phyloP scores from a whole-genome alignment of 2,329 filamentous ascomycete species.

The Colletotrichum sp. region DNA sequence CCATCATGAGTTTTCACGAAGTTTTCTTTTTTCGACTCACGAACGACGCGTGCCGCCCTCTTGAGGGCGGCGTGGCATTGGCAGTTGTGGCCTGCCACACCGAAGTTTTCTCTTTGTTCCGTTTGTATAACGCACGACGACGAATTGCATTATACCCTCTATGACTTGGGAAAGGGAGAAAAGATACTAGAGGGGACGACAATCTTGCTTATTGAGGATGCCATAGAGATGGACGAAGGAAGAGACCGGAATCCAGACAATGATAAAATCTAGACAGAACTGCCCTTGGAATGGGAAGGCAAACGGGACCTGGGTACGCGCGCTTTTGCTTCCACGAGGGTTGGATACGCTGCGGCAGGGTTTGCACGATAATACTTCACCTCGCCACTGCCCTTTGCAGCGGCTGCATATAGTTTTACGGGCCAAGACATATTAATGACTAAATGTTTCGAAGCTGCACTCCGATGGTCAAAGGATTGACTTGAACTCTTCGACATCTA shows the following conservation, averaged over 20 bases:
- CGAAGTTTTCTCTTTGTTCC: constrained; percentile 16
- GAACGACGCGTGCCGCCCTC: neutral
- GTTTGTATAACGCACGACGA: constrained; percentile 20
- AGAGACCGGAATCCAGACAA: neutral
- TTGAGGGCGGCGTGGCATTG: neutral
- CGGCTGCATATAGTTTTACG: constrained; percentile 7
- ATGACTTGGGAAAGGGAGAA: constrained; percentile 4
- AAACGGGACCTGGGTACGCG: neutral
- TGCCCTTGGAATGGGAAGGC: neutral
- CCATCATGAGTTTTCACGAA: neutral
- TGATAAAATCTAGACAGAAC: constrained; percentile 17
- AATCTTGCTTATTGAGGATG: neutral
- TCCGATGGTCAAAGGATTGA: neutral
- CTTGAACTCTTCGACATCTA: neutral
- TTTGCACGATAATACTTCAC: constrained; percentile 9
- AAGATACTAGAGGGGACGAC: neutral
- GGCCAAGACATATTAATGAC: constrained; percentile 13
- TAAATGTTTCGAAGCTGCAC: neutral
- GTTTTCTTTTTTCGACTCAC: neutral
- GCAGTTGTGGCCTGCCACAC: neutral
- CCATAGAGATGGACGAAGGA: neutral
- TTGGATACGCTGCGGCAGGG: constrained; percentile 9
- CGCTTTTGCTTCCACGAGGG: neutral
- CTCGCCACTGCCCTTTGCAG: neutral
- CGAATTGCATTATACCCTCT: constrained; percentile 21